phyloP scores from a whole-genome alignment of 2,329 filamentous ascomycete species.

The Huntiella savannae region DNA sequence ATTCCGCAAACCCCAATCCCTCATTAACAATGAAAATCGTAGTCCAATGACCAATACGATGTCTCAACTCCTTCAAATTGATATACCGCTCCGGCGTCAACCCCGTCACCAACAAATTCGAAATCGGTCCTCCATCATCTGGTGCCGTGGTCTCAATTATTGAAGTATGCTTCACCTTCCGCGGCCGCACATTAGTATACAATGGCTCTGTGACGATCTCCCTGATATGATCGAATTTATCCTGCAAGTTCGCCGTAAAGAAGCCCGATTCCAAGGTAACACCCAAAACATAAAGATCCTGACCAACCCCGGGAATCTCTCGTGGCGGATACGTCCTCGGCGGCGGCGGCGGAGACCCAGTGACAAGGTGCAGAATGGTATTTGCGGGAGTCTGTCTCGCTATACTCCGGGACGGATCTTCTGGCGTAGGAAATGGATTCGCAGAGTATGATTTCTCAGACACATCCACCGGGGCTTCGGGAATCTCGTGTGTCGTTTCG shows the following conservation, averaged over 20 bases:
- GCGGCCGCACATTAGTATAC: slow-evolving; percentile 7
- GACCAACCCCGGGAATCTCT: neutral
- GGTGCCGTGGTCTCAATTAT: slow-evolving; percentile 9
- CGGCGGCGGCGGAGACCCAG: neutral
- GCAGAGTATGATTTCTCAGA: too few relatives aligned
- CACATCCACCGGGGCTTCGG: too few relatives aligned
- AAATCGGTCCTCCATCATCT: slow-evolving; percentile 34
- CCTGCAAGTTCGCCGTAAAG: slow-evolving; percentile 9
- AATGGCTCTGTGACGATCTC: slow-evolving; percentile 7
- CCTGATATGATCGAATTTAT: slow-evolving; percentile 13
- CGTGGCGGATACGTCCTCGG: neutral
- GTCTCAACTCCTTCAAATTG: slow-evolving; percentile 39
- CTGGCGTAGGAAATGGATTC: neutral
- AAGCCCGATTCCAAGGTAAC: slow-evolving; percentile 8
- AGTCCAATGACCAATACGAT: slow-evolving; percentile 47
- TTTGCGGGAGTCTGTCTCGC: neutral
- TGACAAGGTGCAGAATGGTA: neutral
- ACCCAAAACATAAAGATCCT: slow-evolving; percentile 8
- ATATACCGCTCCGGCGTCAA: slow-evolving; percentile 31
- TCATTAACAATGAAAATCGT: slow-evolving; percentile 63
- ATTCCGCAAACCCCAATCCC: slow-evolving; percentile 68
- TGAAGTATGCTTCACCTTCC: slow-evolving; percentile 13
- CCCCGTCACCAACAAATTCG: slow-evolving; percentile 51
- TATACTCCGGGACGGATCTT: neutral
- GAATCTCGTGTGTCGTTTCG: too few relatives aligned